Percentiles rank a stretch among this genome's conserved stretches.
These are phyloP conservation scores for Candida ascalaphidarum DNA, from an alignment of 805 yeast species.

Conservation along the genomic window DNA sequence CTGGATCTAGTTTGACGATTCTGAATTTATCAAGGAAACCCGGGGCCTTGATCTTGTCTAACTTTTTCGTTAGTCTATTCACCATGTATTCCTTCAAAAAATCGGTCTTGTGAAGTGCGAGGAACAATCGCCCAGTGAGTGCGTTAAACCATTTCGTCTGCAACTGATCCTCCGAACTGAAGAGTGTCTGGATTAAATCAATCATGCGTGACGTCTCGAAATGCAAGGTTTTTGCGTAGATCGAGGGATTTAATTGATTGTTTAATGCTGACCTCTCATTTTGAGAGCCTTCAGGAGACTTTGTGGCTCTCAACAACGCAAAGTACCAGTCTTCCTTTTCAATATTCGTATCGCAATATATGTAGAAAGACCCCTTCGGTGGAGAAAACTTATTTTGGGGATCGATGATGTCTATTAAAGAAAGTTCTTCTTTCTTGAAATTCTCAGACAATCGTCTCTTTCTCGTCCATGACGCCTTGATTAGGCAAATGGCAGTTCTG, in stretches of 20 bases:
- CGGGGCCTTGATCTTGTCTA: constrained; percentile 75
- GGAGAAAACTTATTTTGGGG: constrained; percentile 13
- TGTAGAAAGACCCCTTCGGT: constrained; percentile 40
- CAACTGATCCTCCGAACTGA: constrained; percentile 76
- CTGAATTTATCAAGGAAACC: constrained; percentile 80
- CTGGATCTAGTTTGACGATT: constrained; percentile 65
- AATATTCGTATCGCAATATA: constrained; percentile 69
- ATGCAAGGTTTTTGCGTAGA: constrained; percentile 67
- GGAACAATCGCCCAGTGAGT: constrained; percentile 69
- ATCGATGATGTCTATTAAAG: constrained; percentile 17
- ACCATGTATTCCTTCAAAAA: constrained; percentile 50
- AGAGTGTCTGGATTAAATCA: constrained; percentile 63
- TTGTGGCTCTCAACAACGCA: constrained; percentile 70
- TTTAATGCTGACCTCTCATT: not conserved
- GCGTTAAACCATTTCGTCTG: constrained; percentile 92
- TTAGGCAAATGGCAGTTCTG: constrained; percentile 67
- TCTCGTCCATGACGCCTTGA: constrained; percentile 36
- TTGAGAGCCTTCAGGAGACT: constrained; percentile 15
- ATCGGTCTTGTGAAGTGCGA: constrained; percentile 68
- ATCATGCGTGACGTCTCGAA: constrained; percentile 65
- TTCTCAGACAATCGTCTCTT: constrained; percentile 11
- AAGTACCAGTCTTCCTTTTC: constrained; percentile 95
- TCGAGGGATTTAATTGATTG: constrained; percentile 32
- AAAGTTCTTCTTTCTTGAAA: constrained; percentile 4
- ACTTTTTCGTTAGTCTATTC: constrained; percentile 56